Conservation (phyloP, 768 basidiomycete species). For the Multifurca ochricompacta region DNA sequence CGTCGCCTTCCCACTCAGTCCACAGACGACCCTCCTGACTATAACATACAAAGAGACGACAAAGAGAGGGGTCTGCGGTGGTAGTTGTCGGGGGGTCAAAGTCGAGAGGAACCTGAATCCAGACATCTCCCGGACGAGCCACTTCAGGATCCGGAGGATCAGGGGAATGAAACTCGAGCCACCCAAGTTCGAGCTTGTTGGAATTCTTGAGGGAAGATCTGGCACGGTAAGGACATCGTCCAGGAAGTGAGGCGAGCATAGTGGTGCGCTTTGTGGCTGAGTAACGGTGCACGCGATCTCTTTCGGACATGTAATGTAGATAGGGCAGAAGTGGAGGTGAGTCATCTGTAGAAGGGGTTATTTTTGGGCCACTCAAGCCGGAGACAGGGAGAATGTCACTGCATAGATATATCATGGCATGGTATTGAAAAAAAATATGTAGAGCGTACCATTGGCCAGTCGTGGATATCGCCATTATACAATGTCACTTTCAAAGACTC, state of each 20-base stretch:
- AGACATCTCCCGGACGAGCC: no score
- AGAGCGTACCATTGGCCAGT: not conserved
- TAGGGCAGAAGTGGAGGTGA: not conserved
- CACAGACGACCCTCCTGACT: not conserved
- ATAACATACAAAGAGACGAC: slow-evolving; percentile 7
- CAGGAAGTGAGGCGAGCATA: slow-evolving; percentile 1
- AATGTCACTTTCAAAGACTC: not conserved
- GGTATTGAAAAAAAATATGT: no score
- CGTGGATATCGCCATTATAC: not conserved
- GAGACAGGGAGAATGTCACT: not conserved
- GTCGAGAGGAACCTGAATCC: no score
- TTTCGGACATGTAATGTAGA: slow-evolving; percentile 4
- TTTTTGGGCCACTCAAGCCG: not conserved
- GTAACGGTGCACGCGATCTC: not conserved
- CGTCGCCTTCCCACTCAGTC: slow-evolving; percentile 7
- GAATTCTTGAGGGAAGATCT: not conserved
- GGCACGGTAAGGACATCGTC: slow-evolving; percentile 5
- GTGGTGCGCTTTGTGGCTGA: slow-evolving; percentile 2
- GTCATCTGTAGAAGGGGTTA: not conserved
- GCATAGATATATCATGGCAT: no score
- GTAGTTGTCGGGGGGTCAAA: not conserved
- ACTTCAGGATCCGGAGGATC: no score
- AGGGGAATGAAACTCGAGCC: no score
- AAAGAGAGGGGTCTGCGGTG: not conserved
- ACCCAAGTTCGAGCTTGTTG: slow-evolving; percentile 9